phyloP scores from a whole-genome alignment of 2,329 filamentous ascomycete species.

The Colletotrichum noveboracense region DNA sequence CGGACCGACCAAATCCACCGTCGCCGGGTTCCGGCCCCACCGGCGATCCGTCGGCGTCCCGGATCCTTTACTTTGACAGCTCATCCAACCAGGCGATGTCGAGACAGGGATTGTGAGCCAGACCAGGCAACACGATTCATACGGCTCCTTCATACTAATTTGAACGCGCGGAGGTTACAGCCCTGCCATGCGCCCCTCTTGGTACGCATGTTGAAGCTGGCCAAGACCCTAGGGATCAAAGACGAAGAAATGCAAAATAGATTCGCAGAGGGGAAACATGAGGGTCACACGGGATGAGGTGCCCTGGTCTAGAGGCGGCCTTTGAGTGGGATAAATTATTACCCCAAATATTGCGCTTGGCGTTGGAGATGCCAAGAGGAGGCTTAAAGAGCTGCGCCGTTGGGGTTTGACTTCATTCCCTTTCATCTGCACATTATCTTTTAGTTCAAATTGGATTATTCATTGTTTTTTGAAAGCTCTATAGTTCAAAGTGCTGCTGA shows the following conservation, averaged over 20 bases:
- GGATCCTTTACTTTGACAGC: not conserved
- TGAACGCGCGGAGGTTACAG: not conserved
- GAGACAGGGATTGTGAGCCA: not conserved
- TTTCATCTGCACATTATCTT: not conserved
- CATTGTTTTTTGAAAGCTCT: not conserved
- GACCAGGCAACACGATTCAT: not conserved
- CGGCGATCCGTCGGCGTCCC: not conserved
- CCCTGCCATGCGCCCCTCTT: not conserved
- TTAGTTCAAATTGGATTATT: not conserved
- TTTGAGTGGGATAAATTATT: not conserved
- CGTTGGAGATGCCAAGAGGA: not conserved
- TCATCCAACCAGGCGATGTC: not conserved
- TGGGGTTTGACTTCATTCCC: not conserved
- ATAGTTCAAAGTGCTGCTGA: too few relatives aligned
- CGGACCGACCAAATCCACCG: not conserved
- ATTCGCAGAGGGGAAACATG: not conserved
- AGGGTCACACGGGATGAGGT: not conserved
- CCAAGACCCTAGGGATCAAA: not conserved
- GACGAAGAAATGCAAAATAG: not conserved
- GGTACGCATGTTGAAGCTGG: not conserved
- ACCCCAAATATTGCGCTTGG: not conserved
- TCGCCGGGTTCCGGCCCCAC: not conserved
- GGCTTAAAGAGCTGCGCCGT: not conserved
- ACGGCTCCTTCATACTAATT: not conserved
- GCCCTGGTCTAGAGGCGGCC: not conserved